Base-by-base conservation (phyloP, 2,329 filamentous ascomycete species). In the Esteya vermicola region DNA sequence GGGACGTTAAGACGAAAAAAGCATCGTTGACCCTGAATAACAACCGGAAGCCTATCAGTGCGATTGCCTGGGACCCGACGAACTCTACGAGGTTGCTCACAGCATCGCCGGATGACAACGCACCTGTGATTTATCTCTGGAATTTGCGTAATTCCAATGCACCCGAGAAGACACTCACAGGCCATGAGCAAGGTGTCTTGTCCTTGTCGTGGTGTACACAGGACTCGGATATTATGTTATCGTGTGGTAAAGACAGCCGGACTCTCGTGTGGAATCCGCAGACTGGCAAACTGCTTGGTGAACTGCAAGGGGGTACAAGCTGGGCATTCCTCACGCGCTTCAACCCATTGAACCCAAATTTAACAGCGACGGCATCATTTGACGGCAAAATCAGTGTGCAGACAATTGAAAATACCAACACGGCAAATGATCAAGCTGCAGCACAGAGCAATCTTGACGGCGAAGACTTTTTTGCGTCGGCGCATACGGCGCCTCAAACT, bases 1-100 rank as follows among this genome's bases (percentile, higher is more conserved):
- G 91, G 91, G 91, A 98, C 62, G 72, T 96, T 48, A 95, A 94
- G 68, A 86, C 85, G 12, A 96, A 94, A 73, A 95, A 94, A 64
- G 86, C 94, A 51, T 95, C 88, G 41, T 66, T 98, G 60, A 95
- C 88, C 27, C 68, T 98, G 48, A 98, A 95, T 67, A 91, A 93
- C 56, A 91, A 85, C 55, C 78, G 91, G 47, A 98, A 95, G 63
- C 72, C 88, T 40, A 86, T 96, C 53, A 95, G 88, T 60, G 81
- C 93, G 44, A 85, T 98, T 51, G 88, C 88, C 12, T 98, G 91
- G 91, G 91, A 98, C 53, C 93, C 91, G 1, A 85, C 91, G 53
- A 89, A 85, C 63, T 81, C 89, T 34, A 98, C 93, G 1, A 93
- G 91, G 68, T 75, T 98, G 18, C 71, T 95, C 46, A 98, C 93